Evolutionary conservation across 306 rosid species (phyloP).

Genomic region (Citrullus colocynthis): DNA sequence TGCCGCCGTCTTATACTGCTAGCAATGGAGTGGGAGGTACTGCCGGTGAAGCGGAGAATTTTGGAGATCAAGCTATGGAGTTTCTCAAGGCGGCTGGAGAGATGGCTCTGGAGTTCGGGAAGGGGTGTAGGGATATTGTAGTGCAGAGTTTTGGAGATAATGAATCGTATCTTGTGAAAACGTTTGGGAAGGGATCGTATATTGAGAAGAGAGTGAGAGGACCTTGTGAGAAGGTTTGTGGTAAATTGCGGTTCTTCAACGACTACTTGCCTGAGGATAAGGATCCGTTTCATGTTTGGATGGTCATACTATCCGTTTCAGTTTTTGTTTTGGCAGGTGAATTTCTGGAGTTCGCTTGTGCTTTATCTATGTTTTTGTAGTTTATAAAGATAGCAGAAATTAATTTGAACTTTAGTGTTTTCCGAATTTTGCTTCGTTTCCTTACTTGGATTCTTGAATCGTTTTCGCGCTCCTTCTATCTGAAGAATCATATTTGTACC

Average conservation of each 20-base stretch:
- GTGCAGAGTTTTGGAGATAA: constrained; percentile 56
- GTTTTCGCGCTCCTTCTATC: neutral
- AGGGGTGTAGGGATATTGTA: constrained; percentile 81
- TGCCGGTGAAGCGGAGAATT: constrained; percentile 24
- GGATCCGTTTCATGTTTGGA: constrained; percentile 70
- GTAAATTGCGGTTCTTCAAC: constrained; percentile 44
- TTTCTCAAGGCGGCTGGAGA: constrained; percentile 65
- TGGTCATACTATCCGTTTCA: constrained; percentile 44
- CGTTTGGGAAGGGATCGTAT: constrained; percentile 43
- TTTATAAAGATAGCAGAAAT: neutral
- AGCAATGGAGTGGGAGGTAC: constrained; percentile 1
- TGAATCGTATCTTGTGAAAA: constrained; percentile 38
- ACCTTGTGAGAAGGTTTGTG: constrained; percentile 22
- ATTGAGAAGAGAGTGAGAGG: constrained; percentile 28
- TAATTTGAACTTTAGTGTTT: neutral
- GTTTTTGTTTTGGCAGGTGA: constrained; percentile 59
- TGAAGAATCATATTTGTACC: neutral
- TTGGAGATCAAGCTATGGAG: constrained; percentile 43
- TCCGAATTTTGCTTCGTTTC: neutral
- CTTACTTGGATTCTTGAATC: neutral
- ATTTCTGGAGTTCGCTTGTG: neutral
- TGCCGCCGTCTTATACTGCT: constrained; percentile 7
- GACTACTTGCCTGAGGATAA: constrained; percentile 77
- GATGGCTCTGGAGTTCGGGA: constrained; percentile 68
- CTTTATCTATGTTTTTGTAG: neutral